Conservation (phyloP, 2,329 filamentous ascomycete species). For the Alternaria metachromatica region DNA sequence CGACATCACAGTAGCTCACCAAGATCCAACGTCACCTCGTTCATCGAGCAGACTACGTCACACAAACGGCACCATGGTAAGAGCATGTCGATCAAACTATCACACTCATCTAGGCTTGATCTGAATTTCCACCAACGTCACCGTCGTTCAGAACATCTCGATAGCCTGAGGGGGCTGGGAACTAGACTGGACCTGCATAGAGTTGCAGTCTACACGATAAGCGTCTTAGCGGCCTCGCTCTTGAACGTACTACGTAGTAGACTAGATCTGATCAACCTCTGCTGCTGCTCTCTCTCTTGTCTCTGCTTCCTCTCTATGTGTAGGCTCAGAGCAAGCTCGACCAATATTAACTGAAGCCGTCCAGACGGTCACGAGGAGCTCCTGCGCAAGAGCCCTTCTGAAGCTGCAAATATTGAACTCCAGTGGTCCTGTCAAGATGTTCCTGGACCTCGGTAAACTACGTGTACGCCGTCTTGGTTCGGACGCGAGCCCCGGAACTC, state of each 20-base stretch:
- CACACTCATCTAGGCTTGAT: background rate
- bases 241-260: background rate
- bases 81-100: background rate
- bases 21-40: background rate
- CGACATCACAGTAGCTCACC: background rate
- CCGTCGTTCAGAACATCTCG: background rate
- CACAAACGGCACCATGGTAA: background rate
- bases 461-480: background rate
- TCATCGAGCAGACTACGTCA: background rate
- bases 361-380: background rate
- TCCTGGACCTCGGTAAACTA: background rate
- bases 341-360: background rate
- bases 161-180: background rate
- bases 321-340: background rate
- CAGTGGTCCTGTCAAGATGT: background rate
- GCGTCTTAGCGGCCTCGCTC: background rate
- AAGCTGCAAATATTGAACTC: background rate
- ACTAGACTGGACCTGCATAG: background rate
- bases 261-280: background rate
- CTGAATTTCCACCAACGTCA: background rate
- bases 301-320: background rate
- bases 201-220: background rate
- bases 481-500: background rate
- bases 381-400: background rate
- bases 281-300: background rate